Base-by-base conservation (phyloP, 805 yeast genomes). In the Wickerhamiella qilinensis region DNA sequence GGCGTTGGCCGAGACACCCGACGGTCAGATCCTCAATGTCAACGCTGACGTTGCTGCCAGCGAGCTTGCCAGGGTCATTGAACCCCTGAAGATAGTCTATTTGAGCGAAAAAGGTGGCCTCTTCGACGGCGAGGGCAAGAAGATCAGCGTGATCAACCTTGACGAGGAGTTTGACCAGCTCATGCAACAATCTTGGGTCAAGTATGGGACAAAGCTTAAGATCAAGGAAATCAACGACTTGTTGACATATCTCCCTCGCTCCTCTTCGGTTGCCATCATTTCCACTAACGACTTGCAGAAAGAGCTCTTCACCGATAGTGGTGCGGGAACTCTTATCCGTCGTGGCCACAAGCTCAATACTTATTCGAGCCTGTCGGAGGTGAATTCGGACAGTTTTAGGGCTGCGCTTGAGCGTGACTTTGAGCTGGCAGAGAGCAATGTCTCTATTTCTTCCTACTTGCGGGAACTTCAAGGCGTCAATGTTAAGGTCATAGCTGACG, bases 31-130 rank as follows among this genome's bases (percentile, higher is more conserved):
- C 58, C 69, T 91, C 57, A 91, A 91, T 52, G 97, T 91, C 43
- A 91, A 91, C 56, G 99, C 99, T 6, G 99, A 91, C 56, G 95
- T 91, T 38, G 98, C 97, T 32, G 99, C 99, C 34, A 93, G 96
- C 51, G 97, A 91, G 62, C 69, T 91, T 48, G 96, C 98, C 19
- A 73, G 96, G 55, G 94, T 83, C 38, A 82, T 91, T 51, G 95
- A 91, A 63, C 99, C 99, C 6, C 73, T 91, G 54, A 91, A 91
- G 63, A 88, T 91, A 46, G 98, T 91, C 32, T 91, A 88, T 58
- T 67, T 91, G 59, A 86, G 85, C 61, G 99, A 91, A 61, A 91
- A 91, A 63, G 99, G 99, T 51, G 99, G 98, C 45, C 79, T 91
- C 46, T 74, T 83, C 53, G 83, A 91, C 55, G 97, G 97, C 41